A percentile compares a stretch with the other conserved stretches of the same genome.
These are phyloP conservation scores for Aspergillus funiculosus DNA, from an alignment of 495 filamentous ascomycete species.

Conservation along the genomic window DNA sequence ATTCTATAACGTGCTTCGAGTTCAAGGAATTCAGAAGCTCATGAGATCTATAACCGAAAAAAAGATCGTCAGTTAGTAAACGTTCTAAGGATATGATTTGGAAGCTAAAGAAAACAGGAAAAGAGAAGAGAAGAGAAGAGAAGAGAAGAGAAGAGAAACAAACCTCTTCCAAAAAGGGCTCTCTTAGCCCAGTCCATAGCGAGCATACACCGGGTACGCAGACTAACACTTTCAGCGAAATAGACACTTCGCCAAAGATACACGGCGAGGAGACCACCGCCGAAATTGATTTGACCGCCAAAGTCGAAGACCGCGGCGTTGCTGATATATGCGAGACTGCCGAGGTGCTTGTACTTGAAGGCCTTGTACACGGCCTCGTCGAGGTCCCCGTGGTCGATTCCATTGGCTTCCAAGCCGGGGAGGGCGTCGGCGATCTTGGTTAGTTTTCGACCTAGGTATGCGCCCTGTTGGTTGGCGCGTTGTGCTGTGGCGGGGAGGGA, in stretches of 20 bases:
- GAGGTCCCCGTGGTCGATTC: conserved; percentile 80
- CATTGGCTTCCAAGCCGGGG: conserved; percentile 70
- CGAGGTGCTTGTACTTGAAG: conserved; percentile 90
- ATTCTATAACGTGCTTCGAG: neutral
- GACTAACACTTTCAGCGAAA: conserved; percentile 95
- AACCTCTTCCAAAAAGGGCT: conserved; percentile 91
- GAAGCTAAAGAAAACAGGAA: neutral
- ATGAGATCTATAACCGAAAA: conserved; percentile 49
- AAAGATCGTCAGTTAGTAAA: conserved; percentile 14
- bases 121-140: conserved; percentile 5
- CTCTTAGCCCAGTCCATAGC: conserved; percentile 99
- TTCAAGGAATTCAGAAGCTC: conserved; percentile 48
- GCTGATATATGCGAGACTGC: conserved; percentile 90
- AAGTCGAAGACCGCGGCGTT: conserved; percentile 95
- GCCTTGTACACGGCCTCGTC: conserved; percentile 93
- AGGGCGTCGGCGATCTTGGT: conserved; percentile 80
- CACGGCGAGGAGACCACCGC: conserved; percentile 84
- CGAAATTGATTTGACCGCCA: conserved; percentile 67
- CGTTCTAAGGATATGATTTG: neutral
- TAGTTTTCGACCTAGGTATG: conserved; percentile 90
- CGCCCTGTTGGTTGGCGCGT: conserved; percentile 91
- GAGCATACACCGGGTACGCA: conserved; percentile 80
- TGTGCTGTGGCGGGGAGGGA: conserved; percentile 89
- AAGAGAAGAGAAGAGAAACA: conserved; percentile 30
- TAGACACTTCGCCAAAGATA: conserved; percentile 97